Conservation (phyloP, 306 rosid species). For the Astragalus glycyphyllos region DNA sequence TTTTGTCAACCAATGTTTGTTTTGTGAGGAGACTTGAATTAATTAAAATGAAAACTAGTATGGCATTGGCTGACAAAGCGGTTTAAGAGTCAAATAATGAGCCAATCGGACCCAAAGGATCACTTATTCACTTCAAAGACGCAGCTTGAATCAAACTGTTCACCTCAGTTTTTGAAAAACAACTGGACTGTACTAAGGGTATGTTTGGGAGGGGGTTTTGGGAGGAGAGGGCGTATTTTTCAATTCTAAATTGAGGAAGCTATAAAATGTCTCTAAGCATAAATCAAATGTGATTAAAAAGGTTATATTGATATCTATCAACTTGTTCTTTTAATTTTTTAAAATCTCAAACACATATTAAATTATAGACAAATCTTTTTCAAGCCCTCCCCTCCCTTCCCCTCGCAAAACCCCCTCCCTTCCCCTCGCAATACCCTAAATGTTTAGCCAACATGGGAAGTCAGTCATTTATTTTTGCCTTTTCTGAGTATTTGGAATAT, state of each 20-base stretch:
- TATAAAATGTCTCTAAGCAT: no score
- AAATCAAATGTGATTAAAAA: no score
- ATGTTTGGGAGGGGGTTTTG: no score
- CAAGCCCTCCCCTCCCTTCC: no score
- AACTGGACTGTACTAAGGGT: conserved; percentile 14
- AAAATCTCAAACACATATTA: no score
- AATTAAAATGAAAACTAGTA: conserved; percentile 8
- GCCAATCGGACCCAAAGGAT: conserved; percentile 35
- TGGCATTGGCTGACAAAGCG: conserved; percentile 7
- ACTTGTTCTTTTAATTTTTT: no score
- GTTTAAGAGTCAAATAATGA: neutral
- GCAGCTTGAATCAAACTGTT: neutral
- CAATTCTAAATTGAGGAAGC: no score
- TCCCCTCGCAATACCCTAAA: no score
- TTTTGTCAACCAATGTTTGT: conserved; percentile 10
- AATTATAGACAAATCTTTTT: no score
- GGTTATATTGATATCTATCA: no score
- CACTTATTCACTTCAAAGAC: neutral
- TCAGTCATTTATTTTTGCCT: neutral
- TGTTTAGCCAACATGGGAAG: neutral
- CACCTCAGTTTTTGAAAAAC: conserved; percentile 2
- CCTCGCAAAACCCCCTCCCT: no score
- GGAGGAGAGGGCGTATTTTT: no score
- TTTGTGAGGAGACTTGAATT: neutral
- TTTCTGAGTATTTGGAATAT: conserved; percentile 5